Evolutionary conservation across 2,329 filamentous ascomycete genomes (phyloP).

Genomic region (Pseudogymnoascus sp.): DNA sequence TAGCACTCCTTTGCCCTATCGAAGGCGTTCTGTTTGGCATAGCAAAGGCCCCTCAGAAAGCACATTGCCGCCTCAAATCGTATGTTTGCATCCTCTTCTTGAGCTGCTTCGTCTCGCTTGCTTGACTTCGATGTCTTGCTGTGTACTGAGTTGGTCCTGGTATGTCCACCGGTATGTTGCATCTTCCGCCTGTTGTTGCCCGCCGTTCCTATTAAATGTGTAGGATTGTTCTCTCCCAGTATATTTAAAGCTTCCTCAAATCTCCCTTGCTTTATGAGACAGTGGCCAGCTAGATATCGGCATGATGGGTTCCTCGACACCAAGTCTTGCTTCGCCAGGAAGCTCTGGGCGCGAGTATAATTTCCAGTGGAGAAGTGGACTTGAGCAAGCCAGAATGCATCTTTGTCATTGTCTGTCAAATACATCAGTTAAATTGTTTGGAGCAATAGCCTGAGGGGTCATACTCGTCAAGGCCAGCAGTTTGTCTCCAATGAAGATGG

Average conservation of each 20-base stretch:
- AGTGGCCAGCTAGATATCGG: slow-evolving; percentile 88
- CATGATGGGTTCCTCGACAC: slow-evolving; percentile 77
- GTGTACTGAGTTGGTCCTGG: slow-evolving; percentile 43
- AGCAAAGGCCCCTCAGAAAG: slow-evolving; percentile 87
- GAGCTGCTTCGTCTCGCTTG: slow-evolving; percentile 25
- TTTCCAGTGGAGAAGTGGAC: slow-evolving; percentile 94
- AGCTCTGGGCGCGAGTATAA: slow-evolving; percentile 83
- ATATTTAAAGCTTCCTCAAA: slow-evolving; percentile 82
- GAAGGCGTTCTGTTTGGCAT: slow-evolving; percentile 94
- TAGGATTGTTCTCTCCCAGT: slow-evolving; percentile 90
- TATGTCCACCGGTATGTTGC: slow-evolving; percentile 54
- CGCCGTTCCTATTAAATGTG: slow-evolving; percentile 68
- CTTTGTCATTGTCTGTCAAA: slow-evolving; percentile 75
- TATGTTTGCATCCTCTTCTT: slow-evolving; percentile 67
- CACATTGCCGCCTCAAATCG: slow-evolving; percentile 97
- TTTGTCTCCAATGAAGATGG: slow-evolving; percentile 97
- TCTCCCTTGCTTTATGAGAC: slow-evolving; percentile 84
- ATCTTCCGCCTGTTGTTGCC: slow-evolving; percentile 63
- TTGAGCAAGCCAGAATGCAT: slow-evolving; percentile 97
- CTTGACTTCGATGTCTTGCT: slow-evolving; percentile 36
- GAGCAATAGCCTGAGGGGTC: slow-evolving; percentile 24
- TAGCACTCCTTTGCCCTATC: slow-evolving; percentile 97
- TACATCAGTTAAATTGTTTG: slow-evolving; percentile 5
- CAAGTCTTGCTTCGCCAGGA: slow-evolving; percentile 78
- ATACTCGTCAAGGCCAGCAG: slow-evolving; percentile 85